Evolutionary conservation across 2,329 filamentous ascomycete species (phyloP).

Genomic region (Leptosphaerulina australis): DNA sequence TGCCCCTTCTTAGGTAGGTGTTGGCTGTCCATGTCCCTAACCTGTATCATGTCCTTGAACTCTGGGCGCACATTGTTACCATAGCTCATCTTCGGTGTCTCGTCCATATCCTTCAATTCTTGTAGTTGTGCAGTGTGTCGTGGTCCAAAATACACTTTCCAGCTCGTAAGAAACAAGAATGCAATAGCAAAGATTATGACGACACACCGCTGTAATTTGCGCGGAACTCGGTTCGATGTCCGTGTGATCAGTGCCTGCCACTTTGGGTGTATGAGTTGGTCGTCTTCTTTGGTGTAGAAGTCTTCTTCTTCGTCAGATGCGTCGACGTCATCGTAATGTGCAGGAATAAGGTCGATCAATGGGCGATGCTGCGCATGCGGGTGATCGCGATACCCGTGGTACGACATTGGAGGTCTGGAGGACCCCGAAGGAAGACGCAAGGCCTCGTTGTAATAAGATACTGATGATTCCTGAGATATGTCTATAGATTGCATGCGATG

Average conservation of each 20-base stretch:
- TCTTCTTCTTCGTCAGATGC: constrained; percentile 49
- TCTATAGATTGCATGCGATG: background rate
- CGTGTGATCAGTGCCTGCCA: constrained; percentile 36
- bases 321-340: constrained; percentile 37
- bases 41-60: constrained; percentile 58
- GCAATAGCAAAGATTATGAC: constrained; percentile 39
- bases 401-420: constrained; percentile 28
- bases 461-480: background rate
- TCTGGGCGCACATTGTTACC: constrained; percentile 56
- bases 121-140: constrained; percentile 42
- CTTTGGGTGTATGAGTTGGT: constrained; percentile 42
- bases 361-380: constrained; percentile 27
- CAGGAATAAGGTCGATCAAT: constrained; percentile 42
- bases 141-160: constrained; percentile 48
- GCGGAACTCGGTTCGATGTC: constrained; percentile 39
- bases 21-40: constrained; percentile 56
- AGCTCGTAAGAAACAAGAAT: constrained; percentile 42
- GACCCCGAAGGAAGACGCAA: background rate
- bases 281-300: constrained; percentile 46
- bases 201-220: constrained; percentile 46
- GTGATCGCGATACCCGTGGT: constrained; percentile 28
- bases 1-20: constrained; percentile 56
- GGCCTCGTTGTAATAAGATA: background rate
- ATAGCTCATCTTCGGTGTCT: constrained; percentile 43
- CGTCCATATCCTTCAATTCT: constrained; percentile 45